A percentile compares a stretch with the other conserved stretches of the same genome.
Conservation (phyloP, 2,329 filamentous ascomycete species). For the Fusarium xylarioides region DNA sequence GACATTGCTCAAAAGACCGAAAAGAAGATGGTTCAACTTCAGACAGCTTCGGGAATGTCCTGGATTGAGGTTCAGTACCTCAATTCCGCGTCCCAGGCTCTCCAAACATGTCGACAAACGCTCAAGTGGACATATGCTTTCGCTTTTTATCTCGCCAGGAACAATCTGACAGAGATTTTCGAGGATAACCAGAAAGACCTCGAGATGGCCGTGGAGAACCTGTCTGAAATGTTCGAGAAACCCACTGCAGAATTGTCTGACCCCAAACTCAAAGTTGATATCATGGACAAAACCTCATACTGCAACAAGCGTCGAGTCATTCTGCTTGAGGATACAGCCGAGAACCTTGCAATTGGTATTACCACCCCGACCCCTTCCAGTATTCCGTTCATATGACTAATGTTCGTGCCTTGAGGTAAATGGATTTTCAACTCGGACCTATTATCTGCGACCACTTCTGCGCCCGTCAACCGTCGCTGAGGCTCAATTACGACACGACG, state of each 20-base stretch:
- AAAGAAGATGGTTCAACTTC: conserved; percentile 98
- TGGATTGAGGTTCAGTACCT: conserved; percentile 99
- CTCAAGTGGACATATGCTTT: conserved; percentile 99
- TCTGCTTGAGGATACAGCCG: conserved; percentile 88
- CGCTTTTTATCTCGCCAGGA: conserved; percentile 94
- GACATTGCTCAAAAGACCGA: conserved; percentile 96
- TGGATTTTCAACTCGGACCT: conserved; percentile 57
- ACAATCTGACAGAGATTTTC: conserved; percentile 96
- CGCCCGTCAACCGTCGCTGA: conserved; percentile 37
- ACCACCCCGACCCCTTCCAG: neutral
- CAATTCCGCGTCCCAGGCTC: conserved; percentile 88
- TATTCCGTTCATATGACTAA: conserved; percentile 30
- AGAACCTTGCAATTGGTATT: conserved; percentile 86
- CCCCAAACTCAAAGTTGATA: conserved; percentile 94
- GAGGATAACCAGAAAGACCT: conserved; percentile 99
- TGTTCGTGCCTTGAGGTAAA: conserved; percentile 48
- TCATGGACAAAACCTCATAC: conserved; percentile 98
- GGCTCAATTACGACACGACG: neutral
- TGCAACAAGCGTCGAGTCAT: conserved; percentile 94
- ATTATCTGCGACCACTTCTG: conserved; percentile 31
- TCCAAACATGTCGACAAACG: conserved; percentile 97
- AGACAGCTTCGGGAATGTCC: conserved; percentile 92
- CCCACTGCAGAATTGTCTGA: conserved; percentile 85
- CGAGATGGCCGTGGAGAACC: conserved; percentile 93
- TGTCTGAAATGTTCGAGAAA: conserved; percentile 99